A percentile compares a stretch with the other conserved stretches of the same genome.
Conservation (phyloP, 257 asterid species). For the Penstemon newberryi region DNA sequence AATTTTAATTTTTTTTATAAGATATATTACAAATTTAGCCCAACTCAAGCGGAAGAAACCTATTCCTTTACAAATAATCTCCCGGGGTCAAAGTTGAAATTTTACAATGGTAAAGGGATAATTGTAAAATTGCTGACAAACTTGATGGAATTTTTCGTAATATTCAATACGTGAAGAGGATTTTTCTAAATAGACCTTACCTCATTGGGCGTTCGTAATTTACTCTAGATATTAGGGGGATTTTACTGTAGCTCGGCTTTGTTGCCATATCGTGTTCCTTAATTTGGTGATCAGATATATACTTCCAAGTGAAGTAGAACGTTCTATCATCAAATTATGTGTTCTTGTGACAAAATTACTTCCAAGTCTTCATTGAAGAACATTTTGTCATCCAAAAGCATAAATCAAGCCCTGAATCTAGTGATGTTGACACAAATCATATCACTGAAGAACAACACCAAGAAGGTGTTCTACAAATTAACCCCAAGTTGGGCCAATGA, state of each 20-base stretch:
- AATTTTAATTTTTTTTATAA: no score
- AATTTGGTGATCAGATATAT: constrained; percentile 64
- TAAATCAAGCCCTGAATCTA: constrained; percentile 47
- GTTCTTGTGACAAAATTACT: constrained; percentile 68
- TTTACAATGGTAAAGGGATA: no score
- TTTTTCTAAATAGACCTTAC: no score
- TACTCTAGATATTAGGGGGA: no score
- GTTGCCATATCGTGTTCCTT: constrained; percentile 24
- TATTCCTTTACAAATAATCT: no score
- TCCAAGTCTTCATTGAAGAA: constrained; percentile 84
- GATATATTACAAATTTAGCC: no score
- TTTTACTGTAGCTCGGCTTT: constrained; percentile 11
- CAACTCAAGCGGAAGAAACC: no score
- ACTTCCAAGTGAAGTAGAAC: constrained; percentile 95
- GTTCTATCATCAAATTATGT: constrained; percentile 68
- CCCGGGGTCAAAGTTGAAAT: no score
- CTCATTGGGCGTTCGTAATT: no score
- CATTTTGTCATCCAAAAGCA: constrained; percentile 74
- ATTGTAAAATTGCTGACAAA: no score
- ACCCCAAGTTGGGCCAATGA: constrained; percentile 63
- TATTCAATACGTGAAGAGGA: no score
- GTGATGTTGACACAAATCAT: constrained; percentile 35
- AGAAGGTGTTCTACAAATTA: constrained; percentile 49
- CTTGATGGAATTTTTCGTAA: no score
- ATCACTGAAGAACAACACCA: constrained; percentile 44